These are phyloP conservation scores for Lachancea lanzarotensis DNA, from an alignment of 805 yeast genomes.

Conservation along the genomic window DNA sequence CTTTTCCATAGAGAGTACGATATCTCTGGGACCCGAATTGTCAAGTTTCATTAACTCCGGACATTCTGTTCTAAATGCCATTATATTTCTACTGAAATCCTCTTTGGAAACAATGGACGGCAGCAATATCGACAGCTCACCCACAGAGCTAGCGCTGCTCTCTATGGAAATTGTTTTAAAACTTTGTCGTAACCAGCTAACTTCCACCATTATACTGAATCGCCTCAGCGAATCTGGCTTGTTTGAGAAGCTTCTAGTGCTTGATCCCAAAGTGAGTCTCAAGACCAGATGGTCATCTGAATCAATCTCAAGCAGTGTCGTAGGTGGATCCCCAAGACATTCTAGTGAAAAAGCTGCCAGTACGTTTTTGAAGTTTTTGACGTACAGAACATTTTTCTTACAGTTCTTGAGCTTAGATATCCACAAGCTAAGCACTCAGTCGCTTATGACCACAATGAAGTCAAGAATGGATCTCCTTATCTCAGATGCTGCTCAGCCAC, in stretches of 20 bases:
- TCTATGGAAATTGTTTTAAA: constrained; percentile 57
- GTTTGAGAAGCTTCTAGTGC: constrained; percentile 44
- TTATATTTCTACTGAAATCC: constrained; percentile 45
- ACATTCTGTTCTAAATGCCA: constrained; percentile 48
- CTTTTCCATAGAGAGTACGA: constrained; percentile 47
- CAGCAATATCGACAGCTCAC: constrained; percentile 42
- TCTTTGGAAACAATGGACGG: constrained; percentile 40
- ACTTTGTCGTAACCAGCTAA: constrained; percentile 49
- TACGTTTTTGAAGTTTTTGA: constrained; percentile 54
- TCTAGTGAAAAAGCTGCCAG: constrained; percentile 36
- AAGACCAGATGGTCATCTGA: constrained; percentile 50
- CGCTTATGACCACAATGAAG: constrained; percentile 39
- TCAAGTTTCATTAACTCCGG: constrained; percentile 48
- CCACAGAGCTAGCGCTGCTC: constrained; percentile 51
- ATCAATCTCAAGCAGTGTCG: constrained; percentile 32
- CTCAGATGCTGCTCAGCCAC: constrained; percentile 49
- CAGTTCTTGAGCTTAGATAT: constrained; percentile 68
- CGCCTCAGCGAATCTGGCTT: constrained; percentile 48
- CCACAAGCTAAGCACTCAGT: constrained; percentile 48
- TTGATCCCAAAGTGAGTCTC: constrained; percentile 49
- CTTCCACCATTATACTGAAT: constrained; percentile 46
- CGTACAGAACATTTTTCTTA: constrained; percentile 52
- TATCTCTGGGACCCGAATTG: constrained; percentile 42
- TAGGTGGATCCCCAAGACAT: constrained; percentile 33
- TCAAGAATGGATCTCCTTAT: constrained; percentile 48